A percentile compares a stretch with the other conserved stretches of the same genome.
These are phyloP conservation scores for Taphrina sp. DNA, from an alignment of 1,139 yeast species.

Conservation along the genomic window DNA sequence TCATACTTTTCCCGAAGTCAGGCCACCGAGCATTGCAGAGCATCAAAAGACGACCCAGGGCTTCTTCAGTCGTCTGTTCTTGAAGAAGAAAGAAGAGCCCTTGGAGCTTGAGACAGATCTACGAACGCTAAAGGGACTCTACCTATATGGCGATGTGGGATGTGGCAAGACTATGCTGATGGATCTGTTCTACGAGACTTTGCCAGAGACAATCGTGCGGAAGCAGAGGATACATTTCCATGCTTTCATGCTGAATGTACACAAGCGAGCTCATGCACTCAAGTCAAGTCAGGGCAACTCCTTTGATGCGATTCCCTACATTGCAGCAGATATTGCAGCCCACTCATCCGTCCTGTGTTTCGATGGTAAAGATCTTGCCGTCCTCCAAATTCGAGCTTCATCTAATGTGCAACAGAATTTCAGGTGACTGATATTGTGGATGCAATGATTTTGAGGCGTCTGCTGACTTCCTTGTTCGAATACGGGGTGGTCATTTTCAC, in stretches of 20 bases:
- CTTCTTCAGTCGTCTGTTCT: constrained; percentile 8
- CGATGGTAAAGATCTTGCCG: constrained; percentile 96
- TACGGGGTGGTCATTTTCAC: constrained; percentile 87
- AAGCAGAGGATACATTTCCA: constrained; percentile 88
- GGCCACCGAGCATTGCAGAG: constrained; percentile 15
- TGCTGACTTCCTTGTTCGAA: constrained; percentile 60
- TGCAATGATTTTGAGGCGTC: constrained; percentile 86
- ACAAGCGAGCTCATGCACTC: constrained; percentile 78
- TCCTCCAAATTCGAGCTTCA: constrained; percentile 67
- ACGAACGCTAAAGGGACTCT: constrained; percentile 58
- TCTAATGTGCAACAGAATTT: too few relatives aligned
- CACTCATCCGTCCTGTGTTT: constrained; percentile 79
- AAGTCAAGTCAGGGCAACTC: constrained; percentile 62
- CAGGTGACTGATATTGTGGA: constrained; percentile 97
- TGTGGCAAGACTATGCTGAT: constrained; percentile 98
- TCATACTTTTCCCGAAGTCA: constrained; percentile 14
- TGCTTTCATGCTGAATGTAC: constrained; percentile 92
- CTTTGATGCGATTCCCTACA: constrained; percentile 75
- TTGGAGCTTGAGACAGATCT: not conserved
- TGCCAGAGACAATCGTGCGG: constrained; percentile 56
- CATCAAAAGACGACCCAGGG: constrained; percentile 10
- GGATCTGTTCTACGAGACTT: constrained; percentile 83
- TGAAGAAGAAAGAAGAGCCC: not conserved
- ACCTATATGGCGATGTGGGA: constrained; percentile 94
- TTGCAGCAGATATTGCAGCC: constrained; percentile 80